Evolutionary conservation across 2,329 filamentous ascomycete species (phyloP).

Genomic region (Fusarium albosuccineum): DNA sequence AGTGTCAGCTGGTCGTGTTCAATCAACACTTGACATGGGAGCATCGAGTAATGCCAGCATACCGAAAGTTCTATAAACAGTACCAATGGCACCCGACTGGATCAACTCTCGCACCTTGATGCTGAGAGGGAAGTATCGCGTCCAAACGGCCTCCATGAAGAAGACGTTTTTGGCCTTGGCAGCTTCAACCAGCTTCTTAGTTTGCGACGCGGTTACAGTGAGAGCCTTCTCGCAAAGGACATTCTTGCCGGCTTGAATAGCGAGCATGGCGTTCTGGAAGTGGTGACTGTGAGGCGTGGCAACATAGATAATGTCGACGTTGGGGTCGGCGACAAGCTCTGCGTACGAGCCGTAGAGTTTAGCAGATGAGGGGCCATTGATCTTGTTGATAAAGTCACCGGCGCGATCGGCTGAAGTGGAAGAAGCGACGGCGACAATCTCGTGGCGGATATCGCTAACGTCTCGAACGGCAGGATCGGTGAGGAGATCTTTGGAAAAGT

Average conservation of each 20-base stretch:
- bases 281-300: conserved; percentile 94
- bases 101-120: conserved; percentile 79
- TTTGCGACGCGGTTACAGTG: conserved; percentile 84
- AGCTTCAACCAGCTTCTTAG: conserved; percentile 77
- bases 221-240: conserved; percentile 94
- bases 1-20: conserved; percentile 19
- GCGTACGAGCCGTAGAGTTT: conserved; percentile 85
- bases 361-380: conserved; percentile 75
- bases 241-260: conserved; percentile 84
- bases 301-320: conserved; percentile 89
- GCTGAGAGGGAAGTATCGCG: conserved; percentile 87
- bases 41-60: conserved; percentile 36
- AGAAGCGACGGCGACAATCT: conserved; percentile 83
- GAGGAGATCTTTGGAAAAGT: conserved; percentile 83
- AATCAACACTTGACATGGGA: background rate
- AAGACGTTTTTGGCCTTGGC: conserved; percentile 80
- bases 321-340: conserved; percentile 81
- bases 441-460: conserved; percentile 80
- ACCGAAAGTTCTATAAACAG: conserved; percentile 71
- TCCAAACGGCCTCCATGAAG: conserved; percentile 93
- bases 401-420: conserved; percentile 79
- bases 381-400: conserved; percentile 77
- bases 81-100: conserved; percentile 66
- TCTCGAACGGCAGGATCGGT: conserved; percentile 77
- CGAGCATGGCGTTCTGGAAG: conserved; percentile 91